Evolutionary conservation across 2,329 filamentous ascomycete genomes (phyloP).

Genomic region (Ilyonectria mors-panacis): DNA sequence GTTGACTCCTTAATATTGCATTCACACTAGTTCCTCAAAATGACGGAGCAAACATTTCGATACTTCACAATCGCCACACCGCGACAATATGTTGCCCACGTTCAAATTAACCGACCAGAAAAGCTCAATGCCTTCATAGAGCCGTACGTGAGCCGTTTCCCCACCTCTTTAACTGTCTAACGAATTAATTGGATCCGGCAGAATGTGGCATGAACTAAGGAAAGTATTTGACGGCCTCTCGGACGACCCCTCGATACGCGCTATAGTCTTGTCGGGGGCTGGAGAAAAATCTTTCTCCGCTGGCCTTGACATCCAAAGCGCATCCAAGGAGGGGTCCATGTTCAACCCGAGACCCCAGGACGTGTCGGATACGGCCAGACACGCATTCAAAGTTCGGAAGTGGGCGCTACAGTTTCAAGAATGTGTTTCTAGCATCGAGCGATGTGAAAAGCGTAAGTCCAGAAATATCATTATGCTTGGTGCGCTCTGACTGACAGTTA

Average conservation of each 20-base stretch:
- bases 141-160: slow-evolving; percentile 48
- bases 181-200: background rate
- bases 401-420: slow-evolving; percentile 85
- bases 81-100: slow-evolving; percentile 75
- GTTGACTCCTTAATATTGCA: background rate
- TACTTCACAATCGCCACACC: slow-evolving; percentile 9
- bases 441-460: slow-evolving; percentile 84
- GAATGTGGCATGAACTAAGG: slow-evolving; percentile 86
- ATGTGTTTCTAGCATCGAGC: slow-evolving; percentile 81
- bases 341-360: slow-evolving; percentile 40
- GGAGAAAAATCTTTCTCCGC: slow-evolving; percentile 87
- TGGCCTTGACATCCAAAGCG: slow-evolving; percentile 84
- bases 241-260: slow-evolving; percentile 77
- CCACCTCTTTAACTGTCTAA: background rate
- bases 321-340: slow-evolving; percentile 66
- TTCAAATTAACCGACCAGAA: slow-evolving; percentile 87
- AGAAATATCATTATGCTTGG: background rate
- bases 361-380: slow-evolving; percentile 72
- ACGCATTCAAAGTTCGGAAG: slow-evolving; percentile 71
- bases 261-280: slow-evolving; percentile 82
- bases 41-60: background rate
- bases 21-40: background rate
- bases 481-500: background rate
- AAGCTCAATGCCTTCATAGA: slow-evolving; percentile 91
- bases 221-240: slow-evolving; percentile 80